Evolutionary conservation across 768 basidiomycete species (phyloP).

Genomic region (Pleurotus tuoliensis): DNA sequence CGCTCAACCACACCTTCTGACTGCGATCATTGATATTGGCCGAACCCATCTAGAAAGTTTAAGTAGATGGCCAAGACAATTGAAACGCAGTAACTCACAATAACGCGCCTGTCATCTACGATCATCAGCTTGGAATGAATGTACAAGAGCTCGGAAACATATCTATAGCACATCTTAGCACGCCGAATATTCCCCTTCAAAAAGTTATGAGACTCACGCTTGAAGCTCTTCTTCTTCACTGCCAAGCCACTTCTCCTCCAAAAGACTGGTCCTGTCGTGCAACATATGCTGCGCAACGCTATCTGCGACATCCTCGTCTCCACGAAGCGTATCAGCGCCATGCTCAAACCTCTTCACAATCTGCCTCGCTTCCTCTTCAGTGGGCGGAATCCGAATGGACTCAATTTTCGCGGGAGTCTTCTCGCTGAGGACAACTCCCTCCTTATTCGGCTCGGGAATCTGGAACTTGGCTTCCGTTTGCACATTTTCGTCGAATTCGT

Average conservation of each 20-base stretch:
- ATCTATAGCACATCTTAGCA: conserved; percentile 36
- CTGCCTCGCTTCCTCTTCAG: conserved; percentile 63
- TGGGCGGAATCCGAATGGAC: conserved; percentile 63
- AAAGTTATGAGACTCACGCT: conserved; percentile 46
- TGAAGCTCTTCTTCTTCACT: conserved; percentile 77
- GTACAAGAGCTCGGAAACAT: conserved; percentile 77
- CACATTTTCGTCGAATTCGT: conserved; percentile 21
- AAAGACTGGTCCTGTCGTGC: conserved; percentile 52
- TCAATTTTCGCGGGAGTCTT: conserved; percentile 49
- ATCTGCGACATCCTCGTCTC: conserved; percentile 65
- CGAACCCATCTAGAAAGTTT: conserved; percentile 69
- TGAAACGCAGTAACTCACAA: conserved; percentile 46
- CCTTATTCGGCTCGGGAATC: conserved; percentile 45
- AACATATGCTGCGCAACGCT: conserved; percentile 81
- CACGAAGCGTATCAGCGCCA: conserved; percentile 52
- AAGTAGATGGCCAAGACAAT: background rate
- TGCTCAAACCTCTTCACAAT: conserved; percentile 69
- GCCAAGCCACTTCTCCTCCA: conserved; percentile 85
- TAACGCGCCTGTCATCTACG: conserved; percentile 86
- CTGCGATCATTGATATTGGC: conserved; percentile 91
- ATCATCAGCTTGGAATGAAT: conserved; percentile 93
- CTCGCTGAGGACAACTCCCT: conserved; percentile 43
- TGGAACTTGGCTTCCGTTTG: conserved; percentile 58
- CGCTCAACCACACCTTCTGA: conserved; percentile 49
- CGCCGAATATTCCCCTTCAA: conserved; percentile 7